Base-by-base conservation (phyloP, 768 basidiomycete genomes). In the Chlorophyllum brunneum region DNA sequence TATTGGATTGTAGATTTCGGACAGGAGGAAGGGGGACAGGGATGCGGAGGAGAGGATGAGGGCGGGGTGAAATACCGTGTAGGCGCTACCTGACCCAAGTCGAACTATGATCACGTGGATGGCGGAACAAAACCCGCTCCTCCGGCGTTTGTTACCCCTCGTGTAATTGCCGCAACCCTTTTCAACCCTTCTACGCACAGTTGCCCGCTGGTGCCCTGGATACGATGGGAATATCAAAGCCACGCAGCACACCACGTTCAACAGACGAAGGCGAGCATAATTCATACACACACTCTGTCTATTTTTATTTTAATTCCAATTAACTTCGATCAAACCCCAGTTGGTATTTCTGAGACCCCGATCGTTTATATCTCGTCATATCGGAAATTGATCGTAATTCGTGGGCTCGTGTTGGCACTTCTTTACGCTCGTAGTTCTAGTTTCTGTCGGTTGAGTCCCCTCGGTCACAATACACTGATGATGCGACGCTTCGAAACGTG, bases 81-180 rank as follows among this genome's bases (percentile, higher is more conserved):
- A 29, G 31, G n/a, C 26, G 40, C n/a, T 9, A 39, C 6, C n/a
- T 13, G n/a, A 24, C 20, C 9, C 18, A 55, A 55, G 40, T 45
- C 27, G 44, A 53, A 45, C 51, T 45, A 16, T n/a, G 22, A 34
- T 53, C 51, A 53, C 51, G 51, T 53, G 51, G 1, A 18, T 4
- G 23, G 15, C 36, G 2, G 46, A 56, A 48, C 18, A 44, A 18
- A 23, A 31, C 45, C 54, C 13, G 30, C 40, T 16, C 20, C 20
- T n/a, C 34, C 18, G 29, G 43, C 43, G 23, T 29, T 29, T 49
- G 23, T 48, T 23, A 31, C n/a, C 1, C 38, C 16, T 30, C 38
- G 4, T 27, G 4, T 47, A 47, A 47, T 47, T 47, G 23, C 45
- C 45, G 22, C 22, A 47, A 15, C 45, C n/a, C n/a, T n/a, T 18